Evolutionary conservation across 108 stramenopile genomes (phyloP), one percentile per base, ranked within the genome.

Genomic region (Epipyxis sp.): DNA sequence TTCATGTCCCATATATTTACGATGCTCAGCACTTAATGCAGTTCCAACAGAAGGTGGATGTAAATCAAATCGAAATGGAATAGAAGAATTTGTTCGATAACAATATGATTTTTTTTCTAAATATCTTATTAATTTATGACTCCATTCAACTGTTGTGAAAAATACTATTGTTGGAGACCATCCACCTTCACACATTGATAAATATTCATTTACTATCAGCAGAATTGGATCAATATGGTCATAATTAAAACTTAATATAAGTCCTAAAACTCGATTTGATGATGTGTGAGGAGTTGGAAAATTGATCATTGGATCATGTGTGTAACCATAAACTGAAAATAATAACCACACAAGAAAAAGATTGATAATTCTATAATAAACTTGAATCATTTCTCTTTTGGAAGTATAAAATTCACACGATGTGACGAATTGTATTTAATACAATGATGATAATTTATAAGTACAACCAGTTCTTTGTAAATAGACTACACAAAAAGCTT

Each of bases 81-180:
- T 25, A 29, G 25, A 37, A 32, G 6, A 32, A 65, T 32, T 32
- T 32, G 34, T 29, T 3, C 61, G 27, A 37, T 65, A 65, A 32
- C 61, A 65, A 65, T 13, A 65, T 32, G 25, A 32, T 25, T 65
- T 65, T 65, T 65, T 16, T 32, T 25, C 6, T 3, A 65, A 65
- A 37, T 13, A 25, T 16, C 61, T 16, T 32, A 3, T 3, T 10
- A 65, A 32, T 37, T 10, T 3, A 65, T 65, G 30, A 65, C 13
- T 13, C 61, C 61, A 65, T 37, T 65, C 13, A 65, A 65, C 61
- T 32, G 61, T 65, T 32, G 61, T 65, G 25, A 65, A 65, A 6
- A 65, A 13, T 29, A 65, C 61, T 6, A 65, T 65, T 13, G 61
- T 65, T 29, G 61, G 61, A 65, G 20, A 16, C 61, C 61, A 65